Evolutionary conservation across 176 grass and related monocot genomes (phyloP).

Genomic region (Paspalum vaginatum): DNA sequence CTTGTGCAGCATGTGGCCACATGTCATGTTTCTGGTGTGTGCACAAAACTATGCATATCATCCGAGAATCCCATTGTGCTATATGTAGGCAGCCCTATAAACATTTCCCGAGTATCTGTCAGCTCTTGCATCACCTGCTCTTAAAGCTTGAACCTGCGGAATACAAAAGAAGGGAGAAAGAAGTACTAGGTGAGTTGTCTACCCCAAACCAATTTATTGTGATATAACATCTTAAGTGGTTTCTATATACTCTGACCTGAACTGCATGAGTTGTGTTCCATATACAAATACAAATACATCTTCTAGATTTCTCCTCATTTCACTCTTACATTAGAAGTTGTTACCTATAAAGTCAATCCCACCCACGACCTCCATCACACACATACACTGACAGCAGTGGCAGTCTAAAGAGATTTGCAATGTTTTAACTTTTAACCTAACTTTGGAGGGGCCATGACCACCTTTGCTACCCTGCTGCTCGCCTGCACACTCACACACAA

Average conservation of each 20-base stretch:
- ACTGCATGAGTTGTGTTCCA: background rate
- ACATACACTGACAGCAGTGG: no score
- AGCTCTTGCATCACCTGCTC: conserved; percentile 80
- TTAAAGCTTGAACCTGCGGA: conserved; percentile 77
- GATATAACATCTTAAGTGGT: background rate
- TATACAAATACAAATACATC: background rate
- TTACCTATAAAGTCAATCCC: background rate
- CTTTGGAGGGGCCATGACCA: no score
- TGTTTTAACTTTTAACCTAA: no score
- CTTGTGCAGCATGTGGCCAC: conserved; percentile 87
- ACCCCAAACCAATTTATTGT: conserved; percentile 4
- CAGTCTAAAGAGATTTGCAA: no score
- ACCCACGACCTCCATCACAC: no score
- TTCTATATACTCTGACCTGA: background rate
- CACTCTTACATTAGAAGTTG: background rate
- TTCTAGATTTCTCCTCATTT: background rate
- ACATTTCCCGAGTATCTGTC: conserved; percentile 89
- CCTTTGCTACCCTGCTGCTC: no score
- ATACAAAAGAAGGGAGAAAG: conserved; percentile 77
- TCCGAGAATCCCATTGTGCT: conserved; percentile 60
- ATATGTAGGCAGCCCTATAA: conserved; percentile 74
- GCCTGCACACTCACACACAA: no score
- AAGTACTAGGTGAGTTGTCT: conserved; percentile 70
- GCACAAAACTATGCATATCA: conserved; percentile 57
- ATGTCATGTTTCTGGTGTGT: conserved; percentile 94